Conservation (phyloP, 371 early-diverging fungal species). For the Zancudomyces culisetae region DNA sequence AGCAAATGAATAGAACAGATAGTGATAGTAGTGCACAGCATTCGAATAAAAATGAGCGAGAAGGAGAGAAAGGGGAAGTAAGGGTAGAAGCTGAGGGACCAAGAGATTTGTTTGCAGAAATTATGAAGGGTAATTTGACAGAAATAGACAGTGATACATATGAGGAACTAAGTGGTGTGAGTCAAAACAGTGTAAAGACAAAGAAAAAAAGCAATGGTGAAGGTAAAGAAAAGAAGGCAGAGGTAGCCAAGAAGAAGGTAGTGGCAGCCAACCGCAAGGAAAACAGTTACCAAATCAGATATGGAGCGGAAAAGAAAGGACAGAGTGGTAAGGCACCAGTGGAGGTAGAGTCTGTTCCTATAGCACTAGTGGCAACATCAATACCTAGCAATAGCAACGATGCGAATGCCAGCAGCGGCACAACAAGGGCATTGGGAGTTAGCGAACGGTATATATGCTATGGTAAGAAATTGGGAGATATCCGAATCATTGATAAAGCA, state of each 20-base stretch:
- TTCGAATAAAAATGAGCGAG: background rate
- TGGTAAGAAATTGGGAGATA: background rate
- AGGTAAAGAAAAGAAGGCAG: background rate
- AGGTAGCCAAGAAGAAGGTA: background rate
- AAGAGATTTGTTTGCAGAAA: background rate
- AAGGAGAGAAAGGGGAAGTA: background rate
- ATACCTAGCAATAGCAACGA: too few relatives aligned
- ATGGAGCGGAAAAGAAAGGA: too few relatives aligned
- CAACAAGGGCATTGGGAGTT: background rate
- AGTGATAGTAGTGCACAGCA: background rate
- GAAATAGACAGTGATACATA: background rate
- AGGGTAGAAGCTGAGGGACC: background rate
- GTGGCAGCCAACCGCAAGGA: too few relatives aligned
- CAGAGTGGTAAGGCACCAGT: too few relatives aligned
- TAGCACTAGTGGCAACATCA: background rate
- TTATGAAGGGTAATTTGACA: background rate
- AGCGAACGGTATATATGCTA: conserved; percentile 1
- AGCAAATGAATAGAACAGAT: background rate
- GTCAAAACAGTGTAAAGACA: background rate
- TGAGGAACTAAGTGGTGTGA: background rate
- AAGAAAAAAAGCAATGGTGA: background rate
- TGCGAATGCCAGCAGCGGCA: background rate
- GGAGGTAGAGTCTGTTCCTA: background rate
- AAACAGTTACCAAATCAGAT: too few relatives aligned
- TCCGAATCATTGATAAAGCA: background rate